Conservation (phyloP, 2,329 filamentous ascomycete species). For the Aspergillus transmontanensis region DNA sequence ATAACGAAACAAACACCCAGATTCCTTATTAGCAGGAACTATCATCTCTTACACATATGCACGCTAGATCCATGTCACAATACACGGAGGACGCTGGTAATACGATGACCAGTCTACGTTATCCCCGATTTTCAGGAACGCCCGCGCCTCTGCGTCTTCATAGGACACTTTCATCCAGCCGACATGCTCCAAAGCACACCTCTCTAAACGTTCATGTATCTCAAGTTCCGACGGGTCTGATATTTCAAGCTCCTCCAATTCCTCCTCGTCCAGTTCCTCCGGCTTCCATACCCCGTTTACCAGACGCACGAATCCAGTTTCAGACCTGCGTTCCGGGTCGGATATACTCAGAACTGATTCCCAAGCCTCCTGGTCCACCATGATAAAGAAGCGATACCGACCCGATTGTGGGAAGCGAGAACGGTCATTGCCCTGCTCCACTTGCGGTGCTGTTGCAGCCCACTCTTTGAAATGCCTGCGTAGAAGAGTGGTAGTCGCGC, state of each 20-base stretch:
- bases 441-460: slow-evolving; percentile 6
- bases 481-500: slow-evolving; percentile 14
- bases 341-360: slow-evolving; percentile 14
- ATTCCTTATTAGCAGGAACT: not conserved
- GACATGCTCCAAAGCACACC: slow-evolving; percentile 17
- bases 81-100: slow-evolving; percentile 8
- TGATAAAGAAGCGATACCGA: slow-evolving; percentile 21
- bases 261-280: slow-evolving; percentile 4
- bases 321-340: not conserved
- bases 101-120: slow-evolving; percentile 14
- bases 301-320: slow-evolving; percentile 13
- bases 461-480: slow-evolving; percentile 17
- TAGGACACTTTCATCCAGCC: slow-evolving; percentile 22
- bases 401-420: not conserved
- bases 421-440: slow-evolving; percentile 2
- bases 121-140: slow-evolving; percentile 8
- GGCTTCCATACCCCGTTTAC: slow-evolving; percentile 17
- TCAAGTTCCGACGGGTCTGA: not conserved
- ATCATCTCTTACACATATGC: not conserved
- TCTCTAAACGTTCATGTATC: slow-evolving; percentile 13
- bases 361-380: slow-evolving; percentile 19
- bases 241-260: not conserved
- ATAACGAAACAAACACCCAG: not conserved
- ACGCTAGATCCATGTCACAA: not conserved
- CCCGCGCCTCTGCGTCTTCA: slow-evolving; percentile 5